Conservation (phyloP, 1,284 basidiomycete genomes). For the Cutaneotrichosporon sp. region DNA sequence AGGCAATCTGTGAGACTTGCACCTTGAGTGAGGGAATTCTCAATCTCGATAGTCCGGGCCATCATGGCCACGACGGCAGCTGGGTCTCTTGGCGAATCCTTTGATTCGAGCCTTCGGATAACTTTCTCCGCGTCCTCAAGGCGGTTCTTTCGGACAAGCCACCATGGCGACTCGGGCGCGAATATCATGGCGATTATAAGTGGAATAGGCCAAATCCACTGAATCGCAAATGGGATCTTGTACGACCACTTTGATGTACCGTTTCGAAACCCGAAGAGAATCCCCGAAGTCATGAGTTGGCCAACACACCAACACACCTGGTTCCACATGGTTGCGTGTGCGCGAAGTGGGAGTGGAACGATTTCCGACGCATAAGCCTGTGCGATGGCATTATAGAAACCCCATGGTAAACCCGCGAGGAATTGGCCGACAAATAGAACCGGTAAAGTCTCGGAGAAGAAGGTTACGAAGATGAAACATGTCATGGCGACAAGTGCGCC, state of each 20-base stretch:
- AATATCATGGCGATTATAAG: slow-evolving; percentile 42
- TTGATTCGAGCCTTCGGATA: slow-evolving; percentile 29
- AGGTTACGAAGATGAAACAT: slow-evolving; percentile 46
- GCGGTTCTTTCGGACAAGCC: slow-evolving; percentile 40
- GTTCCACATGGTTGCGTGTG: slow-evolving; percentile 48
- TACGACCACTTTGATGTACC: slow-evolving; percentile 42
- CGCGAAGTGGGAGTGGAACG: slow-evolving; percentile 52
- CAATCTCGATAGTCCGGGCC: slow-evolving; percentile 39
- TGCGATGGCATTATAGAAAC: slow-evolving; percentile 28
- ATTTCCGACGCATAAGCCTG: slow-evolving; percentile 53
- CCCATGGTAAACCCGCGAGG: slow-evolving; percentile 35
- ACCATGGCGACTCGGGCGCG: slow-evolving; percentile 41
- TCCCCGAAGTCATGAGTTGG: slow-evolving; percentile 51
- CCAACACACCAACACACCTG: slow-evolving; percentile 49
- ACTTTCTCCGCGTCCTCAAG: slow-evolving; percentile 37
- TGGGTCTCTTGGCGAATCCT: slow-evolving; percentile 26
- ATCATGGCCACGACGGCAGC: slow-evolving; percentile 38
- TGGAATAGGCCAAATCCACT: slow-evolving; percentile 50
- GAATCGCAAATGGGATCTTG: slow-evolving; percentile 32
- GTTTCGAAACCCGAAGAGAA: slow-evolving; percentile 49
- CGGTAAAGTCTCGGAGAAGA: slow-evolving; percentile 27
- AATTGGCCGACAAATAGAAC: slow-evolving; percentile 27
- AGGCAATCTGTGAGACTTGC: slow-evolving; percentile 32
- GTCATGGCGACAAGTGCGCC: slow-evolving; percentile 40
- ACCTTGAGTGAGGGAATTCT: slow-evolving; percentile 26